These are phyloP conservation scores for Heliocybe sulcata DNA, from an alignment of 1,284 basidiomycete species.

Conservation along the genomic window DNA sequence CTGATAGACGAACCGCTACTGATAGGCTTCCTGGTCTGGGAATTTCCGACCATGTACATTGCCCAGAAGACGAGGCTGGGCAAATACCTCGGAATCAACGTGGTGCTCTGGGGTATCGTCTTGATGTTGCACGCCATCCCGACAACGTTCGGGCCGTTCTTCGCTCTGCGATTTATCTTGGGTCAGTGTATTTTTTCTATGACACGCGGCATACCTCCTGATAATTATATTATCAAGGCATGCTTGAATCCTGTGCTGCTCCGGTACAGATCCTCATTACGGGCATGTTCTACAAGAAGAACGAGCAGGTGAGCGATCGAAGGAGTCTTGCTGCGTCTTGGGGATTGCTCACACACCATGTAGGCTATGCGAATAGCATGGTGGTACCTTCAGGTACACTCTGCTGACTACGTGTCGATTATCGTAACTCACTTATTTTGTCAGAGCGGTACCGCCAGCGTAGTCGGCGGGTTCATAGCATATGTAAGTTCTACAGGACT, in stretches of 20 bases:
- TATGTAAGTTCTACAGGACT: conserved; percentile 33
- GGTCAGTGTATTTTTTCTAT: conserved; percentile 26
- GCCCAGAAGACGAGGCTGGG: conserved; percentile 52
- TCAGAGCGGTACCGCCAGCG: conserved; percentile 50
- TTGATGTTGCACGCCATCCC: conserved; percentile 56
- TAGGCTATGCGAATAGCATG: conserved; percentile 52
- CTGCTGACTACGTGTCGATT: background rate
- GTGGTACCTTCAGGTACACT: conserved; percentile 59
- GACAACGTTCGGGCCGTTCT: conserved; percentile 52
- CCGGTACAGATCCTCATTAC: conserved; percentile 58
- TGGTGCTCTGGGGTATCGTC: conserved; percentile 53
- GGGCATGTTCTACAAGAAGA: conserved; percentile 65
- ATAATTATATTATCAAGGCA: conserved; percentile 29
- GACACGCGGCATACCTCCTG: background rate
- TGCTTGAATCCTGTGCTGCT: conserved; percentile 59
- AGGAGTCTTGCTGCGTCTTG: background rate
- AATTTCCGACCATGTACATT: conserved; percentile 62
- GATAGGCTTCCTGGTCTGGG: conserved; percentile 52
- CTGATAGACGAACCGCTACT: too few species aligned
- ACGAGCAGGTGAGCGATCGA: conserved; percentile 43
- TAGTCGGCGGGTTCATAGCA: conserved; percentile 63
- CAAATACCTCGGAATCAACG: conserved; percentile 57
- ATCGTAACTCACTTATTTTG: background rate
- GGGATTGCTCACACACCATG: background rate
- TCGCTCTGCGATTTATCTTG: conserved; percentile 52